Base-by-base conservation (phyloP, 345 rosid species). In the Moricandia arvensis region DNA sequence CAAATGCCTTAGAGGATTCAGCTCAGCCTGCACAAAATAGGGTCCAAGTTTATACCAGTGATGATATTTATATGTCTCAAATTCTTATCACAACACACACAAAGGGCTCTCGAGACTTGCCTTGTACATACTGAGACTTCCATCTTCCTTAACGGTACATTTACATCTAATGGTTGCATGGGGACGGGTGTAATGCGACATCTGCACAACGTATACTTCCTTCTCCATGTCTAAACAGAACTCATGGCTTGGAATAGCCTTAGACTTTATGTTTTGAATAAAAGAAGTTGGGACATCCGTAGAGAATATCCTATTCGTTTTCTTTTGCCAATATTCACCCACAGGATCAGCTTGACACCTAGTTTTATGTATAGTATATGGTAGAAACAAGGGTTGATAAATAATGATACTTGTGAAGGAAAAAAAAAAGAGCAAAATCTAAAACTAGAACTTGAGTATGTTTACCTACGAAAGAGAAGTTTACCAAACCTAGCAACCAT, bases 401-500 rank as follows among this genome's bases (percentile, higher is more conserved):
- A 30, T 5, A 7, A n/a, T 29, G 12, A 43, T 5, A 33, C 5
- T 54, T 21, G 26, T 43, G 24, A 21, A 21, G 24, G 24, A 21
- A 21, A 21, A 21, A 21, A 5, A 53, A 54, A 54, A 18, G 6
- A 54, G 27, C 5, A 55, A 21, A 55, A 18, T 49, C 29, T 54
- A 54, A 54, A 13, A 55, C 82, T 2, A 64, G 51, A 17, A 73
- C 54, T 38, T 29, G 1, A 8, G 29, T 62, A 62, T 26, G 72
- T 84, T 74, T 75, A 84, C 91, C 82, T 57, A 11, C 26, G 53
- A 55, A 86, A 90, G 57, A 74, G 35, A 54, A 79, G 51, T 77
- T 81, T 88, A 29, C 96, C 90, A 80, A 88, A 75, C 75, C 93
- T 78, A 68, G 88, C 96, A 59, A 85, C 83, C 72, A 89, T 41